Percentiles rank a stretch among this genome's conserved stretches.
phyloP scores from a whole-genome alignment of 345 rosid genomes.

The Erysimum cheiranthoides region DNA sequence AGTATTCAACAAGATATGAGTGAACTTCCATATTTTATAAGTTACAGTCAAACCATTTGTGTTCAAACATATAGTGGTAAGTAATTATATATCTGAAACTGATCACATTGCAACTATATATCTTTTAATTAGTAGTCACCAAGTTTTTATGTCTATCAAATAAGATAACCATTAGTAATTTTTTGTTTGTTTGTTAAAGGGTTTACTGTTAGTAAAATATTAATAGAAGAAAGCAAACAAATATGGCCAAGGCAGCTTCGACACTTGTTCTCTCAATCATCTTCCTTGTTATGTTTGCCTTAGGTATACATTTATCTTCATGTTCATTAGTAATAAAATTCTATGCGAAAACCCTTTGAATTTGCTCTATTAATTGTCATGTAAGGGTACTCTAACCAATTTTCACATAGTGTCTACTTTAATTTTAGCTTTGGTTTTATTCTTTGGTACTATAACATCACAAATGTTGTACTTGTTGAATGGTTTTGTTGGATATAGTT shows the following conservation, averaged over 20 bases:
- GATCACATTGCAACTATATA: not conserved
- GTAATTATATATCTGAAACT: not conserved
- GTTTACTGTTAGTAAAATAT: not conserved
- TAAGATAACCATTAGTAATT: not conserved
- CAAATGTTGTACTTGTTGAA: not conserved
- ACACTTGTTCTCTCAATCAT: not conserved
- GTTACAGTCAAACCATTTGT: conserved; percentile 5
- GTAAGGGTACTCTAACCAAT: not conserved
- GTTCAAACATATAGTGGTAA: not conserved
- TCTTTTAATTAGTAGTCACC: not conserved
- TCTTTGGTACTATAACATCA: not conserved
- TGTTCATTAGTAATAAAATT: not conserved
- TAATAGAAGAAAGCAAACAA: not conserved
- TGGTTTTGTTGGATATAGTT: not conserved
- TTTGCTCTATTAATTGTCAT: not conserved
- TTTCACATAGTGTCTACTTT: not conserved
- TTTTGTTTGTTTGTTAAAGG: not conserved
- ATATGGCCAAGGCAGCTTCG: not conserved
- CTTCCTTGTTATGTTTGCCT: conserved; percentile 15
- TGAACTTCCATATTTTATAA: not conserved
- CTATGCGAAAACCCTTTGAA: no score
- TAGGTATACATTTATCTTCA: not conserved
- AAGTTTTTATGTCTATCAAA: not conserved
- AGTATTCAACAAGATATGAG: not conserved
- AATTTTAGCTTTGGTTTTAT: not conserved